These are phyloP conservation scores for Nicotiana paniculata DNA, from an alignment of 257 asterid genomes.

Conservation along the genomic window DNA sequence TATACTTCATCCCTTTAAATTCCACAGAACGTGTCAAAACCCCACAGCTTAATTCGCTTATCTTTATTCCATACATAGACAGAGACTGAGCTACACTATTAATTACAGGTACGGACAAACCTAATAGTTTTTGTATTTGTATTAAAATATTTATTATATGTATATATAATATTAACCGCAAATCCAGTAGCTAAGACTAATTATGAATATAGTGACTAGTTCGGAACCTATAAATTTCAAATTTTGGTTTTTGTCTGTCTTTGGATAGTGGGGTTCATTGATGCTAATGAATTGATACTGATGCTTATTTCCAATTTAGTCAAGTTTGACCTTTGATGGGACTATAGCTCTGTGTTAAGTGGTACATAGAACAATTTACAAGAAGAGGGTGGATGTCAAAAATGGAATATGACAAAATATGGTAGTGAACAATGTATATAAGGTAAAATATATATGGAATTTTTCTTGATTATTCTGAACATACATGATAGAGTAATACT, in stretches of 20 bases:
- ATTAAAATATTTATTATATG: too few relatives aligned
- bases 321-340: neutral
- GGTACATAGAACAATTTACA: conserved; percentile 5
- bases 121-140: too few relatives aligned
- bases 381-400: neutral
- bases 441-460: neutral
- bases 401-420: neutral
- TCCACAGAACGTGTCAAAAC: conserved; percentile 6
- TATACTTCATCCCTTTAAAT: neutral
- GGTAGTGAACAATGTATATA: neutral
- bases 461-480: neutral
- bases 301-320: conserved; percentile 7
- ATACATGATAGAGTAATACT: neutral
- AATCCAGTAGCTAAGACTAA: too few relatives aligned
- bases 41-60: neutral
- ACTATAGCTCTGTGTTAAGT: neutral
- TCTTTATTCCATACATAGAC: neutral
- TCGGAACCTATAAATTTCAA: too few relatives aligned
- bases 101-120: too few relatives aligned
- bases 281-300: neutral
- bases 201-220: too few relatives aligned
- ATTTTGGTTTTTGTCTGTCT: accelerated
- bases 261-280: neutral
- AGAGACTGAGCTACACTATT: too few relatives aligned
- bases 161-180: too few relatives aligned